Conservation (phyloP, 176 grass and related monocot species). For the Oryza australiensis region DNA sequence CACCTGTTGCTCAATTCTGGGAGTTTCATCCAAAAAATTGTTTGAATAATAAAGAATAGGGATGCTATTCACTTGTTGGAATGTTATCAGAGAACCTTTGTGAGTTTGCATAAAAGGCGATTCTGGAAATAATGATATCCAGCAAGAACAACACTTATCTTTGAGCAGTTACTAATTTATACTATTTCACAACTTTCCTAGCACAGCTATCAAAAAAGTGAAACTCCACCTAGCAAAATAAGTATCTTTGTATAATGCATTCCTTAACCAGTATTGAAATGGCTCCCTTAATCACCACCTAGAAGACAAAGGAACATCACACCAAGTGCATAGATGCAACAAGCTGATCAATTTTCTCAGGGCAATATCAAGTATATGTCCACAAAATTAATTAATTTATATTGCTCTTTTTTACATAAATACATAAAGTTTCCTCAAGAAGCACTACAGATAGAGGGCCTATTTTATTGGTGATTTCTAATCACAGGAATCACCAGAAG, state of each 20-base stretch:
- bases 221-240: background rate
- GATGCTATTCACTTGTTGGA: background rate
- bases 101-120: background rate
- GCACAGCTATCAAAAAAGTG: background rate
- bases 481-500: slow-evolving; percentile 5
- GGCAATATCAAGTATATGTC: background rate
- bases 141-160: slow-evolving; percentile 7
- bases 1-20: background rate
- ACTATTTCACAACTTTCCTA: background rate
- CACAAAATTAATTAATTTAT: slow-evolving; percentile 18
- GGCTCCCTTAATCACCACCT: background rate
- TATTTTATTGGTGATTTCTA: background rate
- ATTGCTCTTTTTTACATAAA: background rate
- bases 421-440: background rate
- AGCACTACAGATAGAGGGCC: background rate
- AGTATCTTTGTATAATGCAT: background rate
- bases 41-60: background rate
- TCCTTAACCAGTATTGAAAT: background rate
- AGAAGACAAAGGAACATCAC: background rate
- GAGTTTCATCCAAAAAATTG: background rate
- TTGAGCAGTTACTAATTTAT: background rate
- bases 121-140: background rate
- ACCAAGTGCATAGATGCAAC: background rate
- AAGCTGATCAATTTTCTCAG: background rate
- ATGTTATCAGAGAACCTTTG: background rate